phyloP scores from a whole-genome alignment of 371 early-diverging fungal genomes.

The Circinella minor region DNA sequence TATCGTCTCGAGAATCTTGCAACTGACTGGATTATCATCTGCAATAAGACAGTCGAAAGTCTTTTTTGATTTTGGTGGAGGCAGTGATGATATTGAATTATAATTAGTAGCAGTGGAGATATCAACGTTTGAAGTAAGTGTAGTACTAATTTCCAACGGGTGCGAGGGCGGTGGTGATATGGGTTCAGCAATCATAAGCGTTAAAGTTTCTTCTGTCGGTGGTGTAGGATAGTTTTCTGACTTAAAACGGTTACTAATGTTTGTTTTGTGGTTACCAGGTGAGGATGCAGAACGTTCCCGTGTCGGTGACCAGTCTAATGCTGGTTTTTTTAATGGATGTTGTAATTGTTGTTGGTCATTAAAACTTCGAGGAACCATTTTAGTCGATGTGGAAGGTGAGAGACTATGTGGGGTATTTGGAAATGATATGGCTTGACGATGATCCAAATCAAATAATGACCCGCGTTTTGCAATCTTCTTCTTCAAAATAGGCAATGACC shows the following conservation, averaged over 20 bases:
- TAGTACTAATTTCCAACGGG: not conserved
- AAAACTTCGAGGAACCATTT: not conserved
- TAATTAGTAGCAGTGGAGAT: not conserved
- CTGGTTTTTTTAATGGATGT: constrained; percentile 8
- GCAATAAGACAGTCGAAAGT: constrained; percentile 72
- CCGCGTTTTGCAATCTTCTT: constrained; percentile 10
- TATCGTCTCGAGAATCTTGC: constrained; percentile 88
- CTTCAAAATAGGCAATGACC: constrained; percentile 7
- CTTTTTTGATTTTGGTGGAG: constrained; percentile 14
- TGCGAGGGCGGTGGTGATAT: not conserved
- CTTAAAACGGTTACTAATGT: not conserved
- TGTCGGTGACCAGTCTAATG: not conserved
- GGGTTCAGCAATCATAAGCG: constrained; percentile 5
- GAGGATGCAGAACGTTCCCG: constrained; percentile 22
- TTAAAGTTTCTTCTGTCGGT: constrained; percentile 2
- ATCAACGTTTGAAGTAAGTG: not conserved
- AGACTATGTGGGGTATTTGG: constrained; percentile 13
- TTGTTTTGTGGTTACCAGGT: constrained; percentile 19
- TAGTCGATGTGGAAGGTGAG: constrained; percentile 20
- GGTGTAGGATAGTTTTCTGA: constrained; percentile 13
- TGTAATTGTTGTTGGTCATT: constrained; percentile 12
- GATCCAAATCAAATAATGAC: constrained; percentile 20
- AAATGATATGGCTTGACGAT: constrained; percentile 6
- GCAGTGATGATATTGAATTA: not conserved
- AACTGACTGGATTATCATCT: constrained; percentile 90